A percentile compares a stretch with the other conserved stretches of the same genome.
Conservation (phyloP, 2,329 filamentous ascomycete species). For the Gyromitra esculenta region DNA sequence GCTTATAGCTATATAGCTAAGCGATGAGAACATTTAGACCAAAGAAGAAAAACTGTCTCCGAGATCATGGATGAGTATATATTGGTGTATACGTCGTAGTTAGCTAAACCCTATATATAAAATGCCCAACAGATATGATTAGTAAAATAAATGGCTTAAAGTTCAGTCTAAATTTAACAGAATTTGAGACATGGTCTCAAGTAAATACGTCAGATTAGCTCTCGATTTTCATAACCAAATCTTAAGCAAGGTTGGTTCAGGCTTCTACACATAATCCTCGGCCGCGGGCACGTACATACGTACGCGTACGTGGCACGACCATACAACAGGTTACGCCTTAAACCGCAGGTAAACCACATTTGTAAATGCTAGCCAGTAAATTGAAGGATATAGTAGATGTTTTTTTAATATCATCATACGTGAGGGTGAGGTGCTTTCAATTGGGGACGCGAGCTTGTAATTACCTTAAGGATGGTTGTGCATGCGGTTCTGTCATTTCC, state of each 20-base stretch:
- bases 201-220: slow-evolving; percentile 43
- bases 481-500: no score
- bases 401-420: slow-evolving; percentile 39
- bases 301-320: neutral
- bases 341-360: slow-evolving; percentile 34
- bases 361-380: slow-evolving; percentile 14
- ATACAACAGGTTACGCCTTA: slow-evolving; percentile 38
- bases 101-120: no score
- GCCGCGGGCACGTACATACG: no score
- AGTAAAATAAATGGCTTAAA: neutral
- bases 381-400: slow-evolving; percentile 9
- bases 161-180: neutral
- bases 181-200: slow-evolving; percentile 9
- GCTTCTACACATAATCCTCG: slow-evolving; percentile 21
- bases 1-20: no score
- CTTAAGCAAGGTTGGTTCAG: slow-evolving; percentile 30
- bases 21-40: no score
- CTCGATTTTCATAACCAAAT: slow-evolving; percentile 46
- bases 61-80: no score
- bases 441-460: slow-evolving; percentile 4
- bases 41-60: no score
- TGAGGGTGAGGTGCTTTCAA: neutral
- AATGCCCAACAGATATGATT: neutral
- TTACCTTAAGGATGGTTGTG: slow-evolving; percentile 17
- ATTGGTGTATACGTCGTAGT: no score